Base-by-base conservation (phyloP, 352 stramenopile genomes). In the Globisporangium perplexum region DNA sequence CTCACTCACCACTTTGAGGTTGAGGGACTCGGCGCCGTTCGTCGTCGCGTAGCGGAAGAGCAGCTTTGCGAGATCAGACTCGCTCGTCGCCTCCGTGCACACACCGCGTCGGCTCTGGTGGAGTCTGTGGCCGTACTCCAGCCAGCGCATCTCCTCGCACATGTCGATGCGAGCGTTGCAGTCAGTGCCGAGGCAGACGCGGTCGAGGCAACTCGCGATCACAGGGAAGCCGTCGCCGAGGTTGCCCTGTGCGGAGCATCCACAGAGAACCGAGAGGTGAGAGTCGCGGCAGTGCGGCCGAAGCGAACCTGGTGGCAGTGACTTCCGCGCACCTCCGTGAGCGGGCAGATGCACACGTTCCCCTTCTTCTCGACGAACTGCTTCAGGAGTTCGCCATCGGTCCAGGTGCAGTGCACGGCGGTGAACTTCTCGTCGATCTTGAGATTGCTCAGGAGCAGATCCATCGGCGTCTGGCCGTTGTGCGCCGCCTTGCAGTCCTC, bases 81-180 rank as follows among this genome's bases (percentile, higher is more conserved):
- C 74, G 15, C 47, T 61, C 3, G 72, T 77, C 8, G 75, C 54
- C 24, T 88, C 73, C 0, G 70, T 80, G 65, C 71, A 83, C 15
- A 90, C 77, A 38, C 80, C 80, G 33, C 80, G 73, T 33, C 71
- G 75, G 47, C 77, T 86, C 33, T 87, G 63, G 26, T 80, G 69
- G 1, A 90, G 68, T 12, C 80, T 69, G 54, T 90, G 80, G 0
- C 75, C 74, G 47, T 90, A 90, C 54, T 90, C 80, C 10, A 90
- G 55, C 80, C 80, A 90, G 7, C 77, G 80, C 80, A 90, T 90
- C 50, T 90, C 80, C 60, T 90, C 80, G 23, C 75, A 86, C 80
- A 90, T 90, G 57, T 90, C 80, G 39, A 90, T 83, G 39, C 80
- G 72, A 14, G 80, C 77, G 42, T 90, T 90, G 75, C 80, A 88